Percentiles rank a stretch among this genome's conserved stretches.
These are phyloP conservation scores for Podospora fimiseda DNA, from an alignment of 495 filamentous ascomycete genomes.

Conservation along the genomic window DNA sequence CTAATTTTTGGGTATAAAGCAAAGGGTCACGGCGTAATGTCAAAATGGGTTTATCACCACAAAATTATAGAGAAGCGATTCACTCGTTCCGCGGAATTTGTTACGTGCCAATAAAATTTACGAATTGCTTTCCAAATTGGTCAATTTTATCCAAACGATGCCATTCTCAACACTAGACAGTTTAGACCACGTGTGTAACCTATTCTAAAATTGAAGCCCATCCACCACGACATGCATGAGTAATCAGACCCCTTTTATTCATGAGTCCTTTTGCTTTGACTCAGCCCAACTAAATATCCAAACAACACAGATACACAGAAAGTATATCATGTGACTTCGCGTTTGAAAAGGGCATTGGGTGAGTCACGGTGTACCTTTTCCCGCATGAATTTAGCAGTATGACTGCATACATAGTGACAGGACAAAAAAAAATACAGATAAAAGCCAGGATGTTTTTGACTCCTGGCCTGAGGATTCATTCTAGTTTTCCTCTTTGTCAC, in stretches of 20 bases:
- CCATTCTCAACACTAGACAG: no score
- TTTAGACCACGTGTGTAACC: no score
- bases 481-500: background rate
- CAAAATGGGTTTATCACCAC: no score
- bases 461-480: background rate
- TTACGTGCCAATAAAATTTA: no score
- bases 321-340: background rate
- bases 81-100: no score
- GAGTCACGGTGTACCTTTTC: slow-evolving; percentile 1
- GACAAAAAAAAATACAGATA: background rate
- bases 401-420: slow-evolving; percentile 1
- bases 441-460: background rate
- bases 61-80: no score
- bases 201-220: no score
- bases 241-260: background rate
- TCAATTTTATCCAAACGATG: no score
- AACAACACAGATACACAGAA: background rate
- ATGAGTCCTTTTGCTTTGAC: background rate
- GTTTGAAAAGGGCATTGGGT: background rate
- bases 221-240: no score
- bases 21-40: background rate
- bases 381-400: background rate
- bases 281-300: background rate
- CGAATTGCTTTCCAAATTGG: no score
- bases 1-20: no score